Base-by-base conservation (phyloP, 78 protist genomes). In the Dictyostelium capitatum region DNA sequence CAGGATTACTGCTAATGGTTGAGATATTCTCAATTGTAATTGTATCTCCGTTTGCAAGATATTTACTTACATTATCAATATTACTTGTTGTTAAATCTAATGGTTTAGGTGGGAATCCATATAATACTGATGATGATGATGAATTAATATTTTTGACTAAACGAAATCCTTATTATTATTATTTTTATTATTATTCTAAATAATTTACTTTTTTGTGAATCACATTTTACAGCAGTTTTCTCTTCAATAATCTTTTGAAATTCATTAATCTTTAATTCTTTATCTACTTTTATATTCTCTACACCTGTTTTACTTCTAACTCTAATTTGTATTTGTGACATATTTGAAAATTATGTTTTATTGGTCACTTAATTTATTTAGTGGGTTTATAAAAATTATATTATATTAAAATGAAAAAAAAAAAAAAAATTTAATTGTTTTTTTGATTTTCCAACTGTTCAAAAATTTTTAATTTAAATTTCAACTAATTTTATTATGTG, bases 21-120 rank as follows among this genome's bases (percentile, higher is more conserved):
- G 77, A 7, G 1, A 7, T 32, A 25, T 87, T 82, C n/a, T 87
- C 93, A 62, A 87, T 82, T 20, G 93, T 87, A 4, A 87, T 19
- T 2, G 93, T 62, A 51, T 87, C 93, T 6, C 93, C 93, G 64
- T 74, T 77, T 59, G 74, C 11, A 47, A 87, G 25, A 47, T 20
- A 62, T 6, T 6, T 20, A 7, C 47, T 50, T 4, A 12, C 12
- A n/a, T 37, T 28, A 0, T 77, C 70, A 19, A 11, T n/a, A 32
- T 75, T 77, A 7, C 50, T n/a, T 37, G 43, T 37, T 37, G 43
- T 3, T 50, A 57, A 19, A 73, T 87, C 93, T 32, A 87, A 65
- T 32, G 84, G 17, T 47, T 56, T 77, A 7, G 93, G 93, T 32
- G 93, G 93, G 11, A 75, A 87, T 20, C 93, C 93, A 87, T 47